Conservation (phyloP, 305 asterid species). For the Fraxinus angustifolia region DNA sequence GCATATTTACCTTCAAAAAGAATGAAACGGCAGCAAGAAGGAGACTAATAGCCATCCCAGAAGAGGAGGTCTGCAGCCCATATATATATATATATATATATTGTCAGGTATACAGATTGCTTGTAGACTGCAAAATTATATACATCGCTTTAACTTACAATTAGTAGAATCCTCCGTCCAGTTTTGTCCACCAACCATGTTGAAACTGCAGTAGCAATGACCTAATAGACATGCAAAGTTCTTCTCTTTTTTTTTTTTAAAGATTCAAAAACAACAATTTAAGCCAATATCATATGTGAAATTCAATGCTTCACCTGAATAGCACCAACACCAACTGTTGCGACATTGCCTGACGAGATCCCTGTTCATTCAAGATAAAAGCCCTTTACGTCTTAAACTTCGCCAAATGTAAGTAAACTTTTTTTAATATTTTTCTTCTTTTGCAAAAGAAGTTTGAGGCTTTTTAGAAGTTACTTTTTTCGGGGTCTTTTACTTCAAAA, state of each 20-base stretch:
- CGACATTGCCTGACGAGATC: conserved; percentile 73
- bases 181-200: conserved; percentile 87
- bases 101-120: conserved; percentile 14
- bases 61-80: conserved; percentile 57
- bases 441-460: neutral
- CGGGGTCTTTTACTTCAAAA: neutral
- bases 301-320: conserved; percentile 56
- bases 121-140: neutral
- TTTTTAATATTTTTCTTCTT: neutral
- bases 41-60: conserved; percentile 76
- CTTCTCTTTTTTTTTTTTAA: no score
- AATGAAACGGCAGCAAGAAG: conserved; percentile 63
- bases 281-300: neutral
- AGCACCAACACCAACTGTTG: conserved; percentile 76
- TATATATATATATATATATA: neutral
- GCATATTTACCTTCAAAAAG: conserved; percentile 57
- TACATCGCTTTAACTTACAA: conserved; percentile 46
- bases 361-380: conserved; percentile 46
- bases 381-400: neutral
- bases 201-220: conserved; percentile 76
- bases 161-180: conserved; percentile 75
- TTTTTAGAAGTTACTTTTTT: neutral
- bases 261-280: neutral
- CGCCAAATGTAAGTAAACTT: neutral
- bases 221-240: conserved; percentile 36